Evolutionary conservation across 2,329 filamentous ascomycete species (phyloP).

Genomic region (Epichloe bromicola): DNA sequence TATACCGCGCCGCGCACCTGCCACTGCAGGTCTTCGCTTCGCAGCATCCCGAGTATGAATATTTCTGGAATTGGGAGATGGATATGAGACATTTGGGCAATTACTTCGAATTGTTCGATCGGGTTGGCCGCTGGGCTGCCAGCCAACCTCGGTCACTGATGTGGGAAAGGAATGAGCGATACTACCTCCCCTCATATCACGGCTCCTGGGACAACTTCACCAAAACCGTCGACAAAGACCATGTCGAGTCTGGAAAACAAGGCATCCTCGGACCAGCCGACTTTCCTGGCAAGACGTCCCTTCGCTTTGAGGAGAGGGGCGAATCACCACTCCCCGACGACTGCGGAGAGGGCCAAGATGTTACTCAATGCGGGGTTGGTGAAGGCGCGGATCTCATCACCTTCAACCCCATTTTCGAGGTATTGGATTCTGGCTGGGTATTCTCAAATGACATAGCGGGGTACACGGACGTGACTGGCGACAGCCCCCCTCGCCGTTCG

Average conservation of each 20-base stretch:
- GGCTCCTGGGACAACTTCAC: conserved; percentile 62
- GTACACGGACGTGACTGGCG: conserved; percentile 39
- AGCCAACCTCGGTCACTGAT: conserved; percentile 57
- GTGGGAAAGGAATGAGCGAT: conserved; percentile 66
- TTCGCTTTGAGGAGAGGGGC: conserved; percentile 38
- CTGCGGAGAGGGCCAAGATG: conserved; percentile 40
- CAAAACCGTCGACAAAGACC: conserved; percentile 49
- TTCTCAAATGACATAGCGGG: conserved; percentile 58
- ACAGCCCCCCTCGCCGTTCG: conserved; percentile 45
- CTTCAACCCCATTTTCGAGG: conserved; percentile 65
- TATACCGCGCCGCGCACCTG: conserved; percentile 53
- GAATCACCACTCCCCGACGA: conserved; percentile 40
- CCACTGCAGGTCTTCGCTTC: conserved; percentile 52
- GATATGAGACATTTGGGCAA: conserved; percentile 53
- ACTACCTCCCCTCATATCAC: conserved; percentile 61
- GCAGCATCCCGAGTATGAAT: conserved; percentile 49
- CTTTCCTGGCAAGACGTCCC: conserved; percentile 33
- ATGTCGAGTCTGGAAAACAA: conserved; percentile 32
- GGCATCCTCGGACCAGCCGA: conserved; percentile 57
- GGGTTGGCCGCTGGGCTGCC: conserved; percentile 52
- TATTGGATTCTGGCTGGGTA: conserved; percentile 58
- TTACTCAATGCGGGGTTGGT: conserved; percentile 47
- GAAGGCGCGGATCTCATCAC: conserved; percentile 67
- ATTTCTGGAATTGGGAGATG: conserved; percentile 62
- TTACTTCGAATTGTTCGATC: conserved; percentile 61